Evolutionary conservation across 441 rosid species (phyloP).

Genomic region (Cnidoscolus chayamansa): DNA sequence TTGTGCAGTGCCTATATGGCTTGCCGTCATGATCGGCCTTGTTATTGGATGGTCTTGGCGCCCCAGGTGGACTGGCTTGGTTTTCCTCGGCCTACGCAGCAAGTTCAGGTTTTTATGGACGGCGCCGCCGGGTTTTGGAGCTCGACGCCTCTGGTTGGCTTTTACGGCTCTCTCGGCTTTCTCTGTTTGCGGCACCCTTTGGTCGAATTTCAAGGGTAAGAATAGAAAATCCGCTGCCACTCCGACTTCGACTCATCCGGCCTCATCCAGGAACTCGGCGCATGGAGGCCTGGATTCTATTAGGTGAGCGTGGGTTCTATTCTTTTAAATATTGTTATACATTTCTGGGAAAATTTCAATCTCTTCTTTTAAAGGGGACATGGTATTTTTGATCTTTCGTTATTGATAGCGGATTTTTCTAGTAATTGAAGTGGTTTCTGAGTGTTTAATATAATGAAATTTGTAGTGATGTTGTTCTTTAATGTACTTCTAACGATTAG

Average conservation of each 20-base stretch:
- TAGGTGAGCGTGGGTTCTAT: conserved; percentile 34
- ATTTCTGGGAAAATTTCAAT: background rate
- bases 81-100: conserved; percentile 73
- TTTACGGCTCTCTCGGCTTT: conserved; percentile 88
- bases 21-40: conserved; percentile 93
- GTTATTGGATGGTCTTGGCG: conserved; percentile 99
- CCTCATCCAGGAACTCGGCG: conserved; percentile 20
- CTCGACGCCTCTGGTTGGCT: conserved; percentile 91
- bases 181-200: conserved; percentile 72
- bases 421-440: background rate
- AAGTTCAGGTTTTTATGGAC: conserved; percentile 79
- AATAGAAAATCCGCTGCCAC: conserved; percentile 34
- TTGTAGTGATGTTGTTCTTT: background rate
- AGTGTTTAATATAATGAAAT: background rate
- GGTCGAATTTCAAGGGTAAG: conserved; percentile 55
- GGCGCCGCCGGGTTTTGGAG: conserved; percentile 93
- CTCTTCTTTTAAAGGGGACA: background rate
- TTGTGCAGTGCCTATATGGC: conserved; percentile 97
- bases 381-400: background rate
- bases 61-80: conserved; percentile 90
- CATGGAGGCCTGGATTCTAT: conserved; percentile 33
- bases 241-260: conserved; percentile 15
- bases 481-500: background rate
- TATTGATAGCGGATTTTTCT: background rate
- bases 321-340: background rate